Base-by-base conservation (phyloP, 2,329 filamentous ascomycete species). In the Alternaria incomplexa region DNA sequence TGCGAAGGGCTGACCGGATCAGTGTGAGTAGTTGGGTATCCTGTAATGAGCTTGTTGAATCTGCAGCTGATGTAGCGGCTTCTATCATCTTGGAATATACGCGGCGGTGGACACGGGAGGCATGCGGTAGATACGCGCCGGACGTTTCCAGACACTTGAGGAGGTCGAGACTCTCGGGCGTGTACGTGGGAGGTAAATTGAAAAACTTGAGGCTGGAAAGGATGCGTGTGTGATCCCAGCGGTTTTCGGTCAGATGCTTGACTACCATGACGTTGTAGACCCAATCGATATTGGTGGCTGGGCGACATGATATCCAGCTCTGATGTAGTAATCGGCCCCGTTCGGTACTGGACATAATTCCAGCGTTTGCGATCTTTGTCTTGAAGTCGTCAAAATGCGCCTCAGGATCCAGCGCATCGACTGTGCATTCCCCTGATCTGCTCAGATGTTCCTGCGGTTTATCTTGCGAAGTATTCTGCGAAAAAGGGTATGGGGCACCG, bases 51-150 rank as follows among this genome's bases (percentile, higher is more conserved):
- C 36, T 59, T 25, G 50, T 51, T 5, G 65, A 60, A 13, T 13
- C 40, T 26, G 36, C 30, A 26, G 45, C 52, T 46, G 36, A 48
- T 25, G 53, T 28, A 52, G 58, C 58, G 13, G 60, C 48, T n/a
- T 62, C 46, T 20, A 68, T 67, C 30, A 72, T 25, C 26, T 63
- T 66, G 20, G 60, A 22, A 25, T 64, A 65, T 12, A 74, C 45
- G 9, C 44, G 46, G 25, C 58, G 59, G 6, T 65, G 47, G 11
- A 56, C 50, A 15, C 23, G 46, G 23, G 25, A 17, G 28, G 62
- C 56, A 22, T 65, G 26, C 28, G 61, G 44, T 43, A 61, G 63
- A 17, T 32, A 30, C 12, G 32, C 28, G 4, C 55, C 58, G 7
- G 59, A 47, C n/a, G 51, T 45, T 28, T 67, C 65, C 17, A 73